Evolutionary conservation across 1,284 basidiomycete genomes (phyloP), one percentile per base, ranked within the genome.

Genomic region (Pseudozyma hubeiensis): DNA sequence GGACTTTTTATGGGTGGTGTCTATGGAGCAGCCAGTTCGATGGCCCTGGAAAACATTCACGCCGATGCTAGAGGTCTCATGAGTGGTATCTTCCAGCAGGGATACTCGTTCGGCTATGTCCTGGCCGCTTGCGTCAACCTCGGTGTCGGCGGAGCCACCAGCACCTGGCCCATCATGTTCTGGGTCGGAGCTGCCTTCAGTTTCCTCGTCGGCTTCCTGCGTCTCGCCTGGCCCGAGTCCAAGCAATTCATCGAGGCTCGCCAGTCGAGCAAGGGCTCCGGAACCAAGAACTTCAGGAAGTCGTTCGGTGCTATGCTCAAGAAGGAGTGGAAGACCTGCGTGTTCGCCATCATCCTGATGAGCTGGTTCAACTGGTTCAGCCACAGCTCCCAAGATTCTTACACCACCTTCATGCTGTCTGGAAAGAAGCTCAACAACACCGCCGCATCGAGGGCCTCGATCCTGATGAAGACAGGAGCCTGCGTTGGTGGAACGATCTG

Each of bases 1-100:
- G 78, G 78, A 1, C 45, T 80, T 0, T 59, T 50, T n/a, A 80
- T 80, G 78, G 69, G 72, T 2, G 73, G 73, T 33, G 64, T 76
- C 14, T 76, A 61, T n/a, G 73, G 76, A 7, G 58, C 49, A 0
- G 71, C 75, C 9, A 46, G 49, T 5, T 47, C 59, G 2, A 69
- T 73, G 57, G 62, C 71, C 1, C 51, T 80, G 1, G 78, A 80
- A 37, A 68, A 53, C 52, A 69, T 78, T 30, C 74, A 74, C 11
- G 19, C n/a, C n/a, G 73, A 70, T 29, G 65, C 74, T 7, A 53
- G 78, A 24, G 78, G 78, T 62, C 64, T 80, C 19, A 48, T 77
- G 35, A 56, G 51, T 11, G 78, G 78, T 56, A 64, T 80, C 56
- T 66, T 75, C 53, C 78, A 80, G 53, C 69, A 76, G 37, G 76